A percentile compares a stretch with the other conserved stretches of the same genome.
phyloP scores from a whole-genome alignment of 257 asterid species.

The Solanum etuberosum region DNA sequence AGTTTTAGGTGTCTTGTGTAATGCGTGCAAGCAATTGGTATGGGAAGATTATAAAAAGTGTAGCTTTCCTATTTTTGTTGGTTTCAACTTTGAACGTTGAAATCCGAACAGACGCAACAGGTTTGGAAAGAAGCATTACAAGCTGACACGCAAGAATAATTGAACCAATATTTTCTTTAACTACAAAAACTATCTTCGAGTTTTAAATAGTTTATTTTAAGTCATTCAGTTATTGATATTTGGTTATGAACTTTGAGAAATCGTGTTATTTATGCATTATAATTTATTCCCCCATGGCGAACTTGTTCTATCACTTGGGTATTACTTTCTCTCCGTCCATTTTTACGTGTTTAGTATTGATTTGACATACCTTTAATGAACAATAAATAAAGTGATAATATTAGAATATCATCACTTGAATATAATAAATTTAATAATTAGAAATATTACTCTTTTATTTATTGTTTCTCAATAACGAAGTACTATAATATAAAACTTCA shows the following conservation, averaged over 20 bases:
- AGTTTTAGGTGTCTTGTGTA: neutral
- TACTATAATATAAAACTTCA: neutral
- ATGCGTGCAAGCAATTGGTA: neutral
- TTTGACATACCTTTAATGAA: accelerated
- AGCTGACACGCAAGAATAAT: neutral
- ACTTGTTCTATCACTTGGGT: neutral
- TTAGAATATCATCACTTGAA: neutral
- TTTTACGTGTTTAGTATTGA: too few species aligned
- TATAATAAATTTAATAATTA: too few species aligned
- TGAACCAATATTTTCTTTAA: neutral
- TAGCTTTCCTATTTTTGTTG: neutral
- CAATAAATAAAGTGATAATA: accelerated
- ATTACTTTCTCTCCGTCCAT: accelerated
- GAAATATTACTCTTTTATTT: too few species aligned
- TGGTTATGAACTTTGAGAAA: too few species aligned
- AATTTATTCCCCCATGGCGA: neutral
- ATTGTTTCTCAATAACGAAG: too few species aligned
- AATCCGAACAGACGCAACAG: neutral
- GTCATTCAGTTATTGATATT: neutral
- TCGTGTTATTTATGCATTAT: neutral
- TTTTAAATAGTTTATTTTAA: neutral
- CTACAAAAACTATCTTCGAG: neutral
- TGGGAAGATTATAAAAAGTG: neutral
- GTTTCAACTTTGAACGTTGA: neutral
- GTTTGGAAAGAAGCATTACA: neutral